Base-by-base conservation (phyloP, 805 yeast species). In the Teunomyces cretensis region DNA sequence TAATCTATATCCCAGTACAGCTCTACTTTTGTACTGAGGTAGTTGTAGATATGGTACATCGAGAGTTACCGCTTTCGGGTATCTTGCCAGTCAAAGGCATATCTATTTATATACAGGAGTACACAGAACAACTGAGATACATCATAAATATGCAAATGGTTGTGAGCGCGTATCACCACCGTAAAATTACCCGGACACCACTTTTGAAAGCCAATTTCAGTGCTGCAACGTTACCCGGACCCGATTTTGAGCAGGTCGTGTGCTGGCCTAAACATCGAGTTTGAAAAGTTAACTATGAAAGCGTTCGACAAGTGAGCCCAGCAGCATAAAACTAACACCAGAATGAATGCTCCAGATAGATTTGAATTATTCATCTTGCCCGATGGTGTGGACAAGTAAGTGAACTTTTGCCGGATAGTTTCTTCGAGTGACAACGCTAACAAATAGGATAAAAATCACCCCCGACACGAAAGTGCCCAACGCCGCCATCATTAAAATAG, bases 261-360 rank as follows among this genome's bases (percentile, higher is more conserved):
- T 9, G 28, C 7, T n/a, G 9, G 6, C 19, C 28, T 28, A 33
- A 35, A 35, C 16, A 9, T 12, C 15, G 11, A 12, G 12, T 8
- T 7, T 35, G 38, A 35, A 35, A 35, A 35, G 38, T 35, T 35
- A 19, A 22, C 28, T 26, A 26, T 26, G 28, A 26, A 26, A 9
- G 12, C 9, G 4, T 26, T 26, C 28, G 12, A 26, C 28, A 8
- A 26, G 13, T 6, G 22, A 12, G 14, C 13, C 27, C 19, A 17
- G 11, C 22, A 8, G 9, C n/a, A 11, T 9, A 35, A 7, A 35
- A 11, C 19, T 15, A 17, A 7, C 8, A 9, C 46, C 45, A 58
- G 38, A 46, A 92, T 94, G 99, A 94, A 94, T 72, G 98, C 98
- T 60, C 99, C 99, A 68, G 99, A 94, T 73, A 85, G 99, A 78